Evolutionary conservation across 2,329 filamentous ascomycete species (phyloP), one percentile per base, ranked within the genome.

Genomic region (Alternaria hordeiaustralica): DNA sequence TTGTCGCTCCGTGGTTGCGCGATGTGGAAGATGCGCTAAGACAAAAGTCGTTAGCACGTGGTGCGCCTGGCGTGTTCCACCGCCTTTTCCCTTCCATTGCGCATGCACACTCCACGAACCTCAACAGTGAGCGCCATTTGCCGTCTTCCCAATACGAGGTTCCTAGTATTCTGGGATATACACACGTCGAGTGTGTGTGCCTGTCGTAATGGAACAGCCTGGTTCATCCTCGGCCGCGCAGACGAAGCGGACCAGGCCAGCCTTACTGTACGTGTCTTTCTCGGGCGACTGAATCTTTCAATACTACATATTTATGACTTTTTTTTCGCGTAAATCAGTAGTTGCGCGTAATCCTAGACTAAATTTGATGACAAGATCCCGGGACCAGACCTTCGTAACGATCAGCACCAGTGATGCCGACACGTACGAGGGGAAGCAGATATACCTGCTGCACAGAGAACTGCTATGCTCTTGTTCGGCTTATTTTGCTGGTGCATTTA

Each of bases 161-260:
- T 33, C 2, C 2, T 1, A 1, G 3, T 33, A 21, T 45, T 2
- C n/a, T 13, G 12, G 18, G 3, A 45, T 13, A 45, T 8, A 21
- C 43, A 45, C 8, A 45, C 43, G 2, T 21, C 9, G 2, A 21
- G 43, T 21, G 43, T 13, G 6, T 45, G 3, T 21, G 10, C 13
- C 3, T 21, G 10, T 21, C 3, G 3, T 45, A 3, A 13, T 12
- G 12, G 9, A 20, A 1, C 2, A 4, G 0, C 6, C 18, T 0
- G 20, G 3, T 20, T 45, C 43, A 21, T 4, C 18, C 43, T 21
- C 18, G 3, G 43, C 43, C 11, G 0, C 43, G 10, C 43, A 11
- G 43, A 13, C 6, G 43, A 45, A 45, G 12, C 18, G 43, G 43
- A 45, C 0, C 0, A 45, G 12, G 3, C 43, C 43, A 45, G 11